Evolutionary conservation across 345 rosid species (phyloP).

Genomic region (Sonneratia alba): DNA sequence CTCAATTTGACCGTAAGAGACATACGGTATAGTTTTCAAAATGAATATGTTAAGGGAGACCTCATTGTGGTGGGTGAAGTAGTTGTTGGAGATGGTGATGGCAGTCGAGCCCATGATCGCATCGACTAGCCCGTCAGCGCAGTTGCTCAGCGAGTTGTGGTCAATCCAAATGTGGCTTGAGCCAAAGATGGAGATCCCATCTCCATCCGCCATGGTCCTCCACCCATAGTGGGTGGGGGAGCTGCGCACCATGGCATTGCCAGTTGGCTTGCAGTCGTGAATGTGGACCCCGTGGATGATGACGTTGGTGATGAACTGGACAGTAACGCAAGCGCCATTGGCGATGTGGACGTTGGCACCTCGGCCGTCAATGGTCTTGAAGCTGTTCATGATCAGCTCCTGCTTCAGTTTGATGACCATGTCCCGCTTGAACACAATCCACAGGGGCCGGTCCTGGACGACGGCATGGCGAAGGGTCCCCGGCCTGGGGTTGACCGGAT

Average conservation of each 20-base stretch:
- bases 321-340: slow-evolving; percentile 49
- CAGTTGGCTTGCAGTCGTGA: slow-evolving; percentile 62
- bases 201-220: slow-evolving; percentile 80
- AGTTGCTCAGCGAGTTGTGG: slow-evolving; percentile 74
- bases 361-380: slow-evolving; percentile 69
- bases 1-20: neutral
- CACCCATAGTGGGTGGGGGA: slow-evolving; percentile 75
- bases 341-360: slow-evolving; percentile 42
- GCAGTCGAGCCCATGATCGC: slow-evolving; percentile 67
- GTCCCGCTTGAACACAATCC: slow-evolving; percentile 80
- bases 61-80: slow-evolving; percentile 72
- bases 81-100: slow-evolving; percentile 61
- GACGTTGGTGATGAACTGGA: slow-evolving; percentile 63
- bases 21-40: neutral
- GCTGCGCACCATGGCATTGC: slow-evolving; percentile 81
- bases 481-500: slow-evolving; percentile 60
- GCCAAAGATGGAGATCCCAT: slow-evolving; percentile 63
- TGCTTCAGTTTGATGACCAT: slow-evolving; percentile 63
- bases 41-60: slow-evolving; percentile 9
- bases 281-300: slow-evolving; percentile 63
- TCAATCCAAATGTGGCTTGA: slow-evolving; percentile 87
- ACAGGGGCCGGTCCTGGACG: slow-evolving; percentile 59
- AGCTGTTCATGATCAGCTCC: slow-evolving; percentile 81
- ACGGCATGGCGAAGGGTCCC: slow-evolving; percentile 80
- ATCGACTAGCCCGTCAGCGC: slow-evolving; percentile 76